Evolutionary conservation across 2,329 filamentous ascomycete genomes (phyloP).

Genomic region (Gyromitra esculenta): DNA sequence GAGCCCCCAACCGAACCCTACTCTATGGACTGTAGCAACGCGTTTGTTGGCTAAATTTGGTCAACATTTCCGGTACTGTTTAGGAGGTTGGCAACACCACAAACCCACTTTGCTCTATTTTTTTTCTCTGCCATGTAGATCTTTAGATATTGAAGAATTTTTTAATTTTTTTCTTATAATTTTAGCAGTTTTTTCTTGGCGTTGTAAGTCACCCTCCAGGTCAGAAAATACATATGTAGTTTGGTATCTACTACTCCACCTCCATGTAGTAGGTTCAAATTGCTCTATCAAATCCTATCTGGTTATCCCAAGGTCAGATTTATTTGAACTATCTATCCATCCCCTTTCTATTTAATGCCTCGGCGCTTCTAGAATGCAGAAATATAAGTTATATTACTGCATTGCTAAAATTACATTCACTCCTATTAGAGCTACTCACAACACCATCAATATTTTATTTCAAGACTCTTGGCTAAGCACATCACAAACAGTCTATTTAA

Average conservation of each 20-base stretch:
- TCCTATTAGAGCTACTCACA: background rate
- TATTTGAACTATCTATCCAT: background rate
- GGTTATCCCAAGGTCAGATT: background rate
- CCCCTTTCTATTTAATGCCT: background rate
- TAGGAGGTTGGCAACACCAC: background rate
- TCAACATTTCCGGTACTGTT: background rate
- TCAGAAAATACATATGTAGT: too few species aligned
- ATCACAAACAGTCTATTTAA: too few species aligned
- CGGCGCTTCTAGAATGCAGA: background rate
- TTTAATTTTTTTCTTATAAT: conserved; percentile 2
- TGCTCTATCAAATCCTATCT: background rate
- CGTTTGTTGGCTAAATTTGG: background rate
- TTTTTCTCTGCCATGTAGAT: background rate
- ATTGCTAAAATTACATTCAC: background rate
- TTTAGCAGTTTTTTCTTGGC: background rate
- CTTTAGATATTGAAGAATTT: background rate
- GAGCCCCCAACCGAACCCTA: background rate
- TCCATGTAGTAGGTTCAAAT: background rate
- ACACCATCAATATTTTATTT: background rate
- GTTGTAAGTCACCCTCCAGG: background rate
- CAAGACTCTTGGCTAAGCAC: background rate
- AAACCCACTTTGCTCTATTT: background rate
- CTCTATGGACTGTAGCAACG: background rate
- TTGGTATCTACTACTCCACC: background rate
- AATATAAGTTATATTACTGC: background rate